Conservation (phyloP, 2,329 filamentous ascomycete genomes). For the Claviceps sp. region DNA sequence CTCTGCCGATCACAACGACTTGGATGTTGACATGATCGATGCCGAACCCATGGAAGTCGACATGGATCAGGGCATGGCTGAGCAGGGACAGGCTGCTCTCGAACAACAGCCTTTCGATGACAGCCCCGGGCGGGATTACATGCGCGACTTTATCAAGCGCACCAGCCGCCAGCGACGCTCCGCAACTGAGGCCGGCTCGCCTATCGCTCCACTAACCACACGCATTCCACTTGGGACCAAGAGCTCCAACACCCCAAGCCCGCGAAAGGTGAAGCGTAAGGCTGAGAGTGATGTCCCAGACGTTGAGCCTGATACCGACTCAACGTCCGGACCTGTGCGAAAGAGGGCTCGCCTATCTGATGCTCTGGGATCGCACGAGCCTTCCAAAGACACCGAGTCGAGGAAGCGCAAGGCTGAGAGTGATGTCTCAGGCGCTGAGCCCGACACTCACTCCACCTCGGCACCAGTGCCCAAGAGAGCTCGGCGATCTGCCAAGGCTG, state of each 20-base stretch:
- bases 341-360: constrained; percentile 13
- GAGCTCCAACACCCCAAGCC: constrained; percentile 23
- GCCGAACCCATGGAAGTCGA: no score
- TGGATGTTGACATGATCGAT: no score
- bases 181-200: constrained; percentile 19
- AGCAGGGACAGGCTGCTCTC: background rate
- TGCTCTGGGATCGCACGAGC: no score
- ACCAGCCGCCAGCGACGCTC: constrained; percentile 16
- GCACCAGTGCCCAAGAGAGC: constrained; percentile 14
- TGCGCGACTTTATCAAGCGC: constrained; percentile 23
- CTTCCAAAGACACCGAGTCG: no score
- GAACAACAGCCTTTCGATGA: constrained; percentile 13
- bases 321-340: constrained; percentile 9
- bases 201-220: constrained; percentile 13
- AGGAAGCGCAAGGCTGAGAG: background rate
- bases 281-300: constrained; percentile 11
- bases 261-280: constrained; percentile 21
- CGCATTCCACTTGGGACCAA: constrained; percentile 20
- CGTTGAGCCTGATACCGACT: constrained; percentile 11
- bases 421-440: constrained; percentile 7
- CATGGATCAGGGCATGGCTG: background rate
- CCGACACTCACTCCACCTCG: constrained; percentile 11
- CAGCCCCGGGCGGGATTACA: constrained; percentile 21
- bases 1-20: background rate
- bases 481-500: constrained; percentile 7